Conservation (phyloP, 208 protist genomes). For the Spironucleus salmonicida region DNA sequence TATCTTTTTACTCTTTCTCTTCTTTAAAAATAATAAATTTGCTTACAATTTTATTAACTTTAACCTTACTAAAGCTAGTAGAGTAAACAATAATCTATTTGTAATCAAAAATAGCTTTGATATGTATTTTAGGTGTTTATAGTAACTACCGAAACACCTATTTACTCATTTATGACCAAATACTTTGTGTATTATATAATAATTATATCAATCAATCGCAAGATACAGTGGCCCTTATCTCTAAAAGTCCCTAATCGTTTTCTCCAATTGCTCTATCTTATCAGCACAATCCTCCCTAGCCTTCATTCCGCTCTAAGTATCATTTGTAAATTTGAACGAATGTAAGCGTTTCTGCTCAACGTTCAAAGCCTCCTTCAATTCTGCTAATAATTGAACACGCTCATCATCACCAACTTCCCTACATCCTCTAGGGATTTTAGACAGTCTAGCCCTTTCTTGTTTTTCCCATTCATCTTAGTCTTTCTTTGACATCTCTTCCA, state of each 20-base stretch:
- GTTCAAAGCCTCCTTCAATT: not conserved
- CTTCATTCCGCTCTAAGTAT: not conserved
- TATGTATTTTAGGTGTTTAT: too few relatives aligned
- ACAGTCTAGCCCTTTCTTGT: not conserved
- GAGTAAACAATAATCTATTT: too few relatives aligned
- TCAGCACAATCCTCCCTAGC: not conserved
- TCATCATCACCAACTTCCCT: slow-evolving; percentile 15
- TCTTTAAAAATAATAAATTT: too few relatives aligned
- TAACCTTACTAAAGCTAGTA: too few relatives aligned
- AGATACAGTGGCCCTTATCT: not conserved
- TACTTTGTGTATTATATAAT: too few relatives aligned
- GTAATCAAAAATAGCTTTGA: too few relatives aligned
- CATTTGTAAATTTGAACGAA: slow-evolving; percentile 3
- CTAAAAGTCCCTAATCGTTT: slow-evolving; percentile 25
- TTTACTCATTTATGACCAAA: too few relatives aligned
- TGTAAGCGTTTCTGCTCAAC: not conserved
- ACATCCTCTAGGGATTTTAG: not conserved
- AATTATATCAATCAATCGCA: too few relatives aligned
- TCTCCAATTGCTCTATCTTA: slow-evolving; percentile 21
- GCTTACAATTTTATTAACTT: too few relatives aligned
- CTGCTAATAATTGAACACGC: not conserved
- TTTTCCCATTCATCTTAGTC: not conserved
- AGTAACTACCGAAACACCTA: too few relatives aligned
- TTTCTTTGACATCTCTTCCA: not conserved
- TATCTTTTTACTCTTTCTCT: too few relatives aligned